phyloP scores from a whole-genome alignment of 805 yeast genomes.

The Lipomyces orientalis region DNA sequence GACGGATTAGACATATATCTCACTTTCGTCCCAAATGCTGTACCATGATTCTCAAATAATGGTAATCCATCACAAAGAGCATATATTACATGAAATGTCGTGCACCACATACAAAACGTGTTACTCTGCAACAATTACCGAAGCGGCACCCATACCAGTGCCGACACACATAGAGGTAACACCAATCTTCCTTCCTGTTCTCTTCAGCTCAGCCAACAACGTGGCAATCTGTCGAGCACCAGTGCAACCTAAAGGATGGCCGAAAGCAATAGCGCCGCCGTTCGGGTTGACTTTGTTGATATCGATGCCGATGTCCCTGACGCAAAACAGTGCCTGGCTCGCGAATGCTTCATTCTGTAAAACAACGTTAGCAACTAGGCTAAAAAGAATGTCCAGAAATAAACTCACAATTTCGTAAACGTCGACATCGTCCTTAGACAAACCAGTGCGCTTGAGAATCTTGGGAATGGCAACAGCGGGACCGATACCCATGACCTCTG shows the following conservation, averaged over 20 bases:
- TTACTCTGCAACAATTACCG: constrained; percentile 79
- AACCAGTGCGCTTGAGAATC: constrained; percentile 65
- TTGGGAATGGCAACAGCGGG: constrained; percentile 95
- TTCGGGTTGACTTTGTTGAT: constrained; percentile 77
- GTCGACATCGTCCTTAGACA: constrained; percentile 67
- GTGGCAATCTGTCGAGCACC: constrained; percentile 96
- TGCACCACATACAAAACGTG: neutral
- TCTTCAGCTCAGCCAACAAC: constrained; percentile 73
- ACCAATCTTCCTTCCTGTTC: constrained; percentile 75
- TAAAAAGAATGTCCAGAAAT: neutral
- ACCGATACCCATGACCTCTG: constrained; percentile 97
- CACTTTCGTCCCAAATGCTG: neutral
- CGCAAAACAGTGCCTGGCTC: constrained; percentile 84
- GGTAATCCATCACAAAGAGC: neutral
- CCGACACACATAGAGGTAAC: constrained; percentile 97
- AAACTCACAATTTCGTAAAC: constrained; percentile 67
- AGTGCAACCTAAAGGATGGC: constrained; percentile 91
- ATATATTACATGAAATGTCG: neutral
- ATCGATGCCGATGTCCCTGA: constrained; percentile 70
- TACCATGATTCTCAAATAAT: neutral
- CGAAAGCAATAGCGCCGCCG: constrained; percentile 97
- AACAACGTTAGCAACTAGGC: neutral
- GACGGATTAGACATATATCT: neutral
- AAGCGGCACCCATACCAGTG: constrained; percentile 98
- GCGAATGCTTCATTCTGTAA: constrained; percentile 82